These are phyloP conservation scores for Oryza meridionalis DNA, from an alignment of 176 grass and related monocot species.

Conservation along the genomic window DNA sequence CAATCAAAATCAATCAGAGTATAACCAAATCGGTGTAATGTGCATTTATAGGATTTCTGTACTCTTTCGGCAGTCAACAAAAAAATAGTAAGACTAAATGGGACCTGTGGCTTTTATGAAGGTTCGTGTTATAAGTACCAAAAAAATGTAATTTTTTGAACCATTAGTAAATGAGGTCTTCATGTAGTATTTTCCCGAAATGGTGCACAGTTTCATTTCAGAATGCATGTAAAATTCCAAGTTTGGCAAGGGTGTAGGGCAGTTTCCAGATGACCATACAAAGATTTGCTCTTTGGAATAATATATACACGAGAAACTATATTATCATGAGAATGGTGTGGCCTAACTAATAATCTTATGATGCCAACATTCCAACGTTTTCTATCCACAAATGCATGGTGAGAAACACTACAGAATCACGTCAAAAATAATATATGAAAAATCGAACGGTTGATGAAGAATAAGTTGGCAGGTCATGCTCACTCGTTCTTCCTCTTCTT, in stretches of 20 bases:
- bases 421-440: not conserved
- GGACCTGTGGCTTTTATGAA: too few species aligned
- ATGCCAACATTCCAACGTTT: not conserved
- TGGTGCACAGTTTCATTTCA: not conserved
- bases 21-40: not conserved
- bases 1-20: too few species aligned
- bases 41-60: not conserved
- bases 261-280: not conserved
- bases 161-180: too few species aligned
- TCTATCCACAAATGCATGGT: not conserved
- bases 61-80: not conserved
- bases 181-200: not conserved
- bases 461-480: constrained; percentile 44
- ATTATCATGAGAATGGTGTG: not conserved
- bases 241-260: too few species aligned
- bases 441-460: not conserved
- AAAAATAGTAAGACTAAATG: not conserved
- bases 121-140: not conserved
- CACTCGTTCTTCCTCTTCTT: not conserved
- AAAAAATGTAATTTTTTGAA: too few species aligned
- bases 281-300: not conserved
- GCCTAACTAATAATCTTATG: not conserved
- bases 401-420: not conserved
- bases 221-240: not conserved
- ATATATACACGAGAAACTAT: not conserved